Conservation (phyloP, 169 alveolate species). For the Cryptosporidium canis region DNA sequence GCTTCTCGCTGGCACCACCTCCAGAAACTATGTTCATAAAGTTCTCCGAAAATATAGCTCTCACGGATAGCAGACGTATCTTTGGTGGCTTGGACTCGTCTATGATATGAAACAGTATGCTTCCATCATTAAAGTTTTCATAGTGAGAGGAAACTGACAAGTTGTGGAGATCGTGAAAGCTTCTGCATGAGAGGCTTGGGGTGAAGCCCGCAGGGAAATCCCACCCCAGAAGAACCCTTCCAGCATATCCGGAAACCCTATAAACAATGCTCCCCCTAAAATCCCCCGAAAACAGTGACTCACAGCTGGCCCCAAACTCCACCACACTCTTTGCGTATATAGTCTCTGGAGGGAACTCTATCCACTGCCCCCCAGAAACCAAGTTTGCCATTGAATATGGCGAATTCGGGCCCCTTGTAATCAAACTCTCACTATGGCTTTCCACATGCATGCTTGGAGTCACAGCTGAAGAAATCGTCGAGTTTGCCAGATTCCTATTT, state of each 20-base stretch:
- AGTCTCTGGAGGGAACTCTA: constrained; percentile 58
- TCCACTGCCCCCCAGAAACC: constrained; percentile 62
- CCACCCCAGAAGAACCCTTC: constrained; percentile 42
- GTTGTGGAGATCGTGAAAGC: constrained; percentile 58
- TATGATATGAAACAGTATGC: constrained; percentile 30
- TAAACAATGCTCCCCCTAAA: constrained; percentile 33
- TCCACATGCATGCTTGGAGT: constrained; percentile 55
- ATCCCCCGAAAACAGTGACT: constrained; percentile 51
- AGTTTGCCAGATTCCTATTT: constrained; percentile 27
- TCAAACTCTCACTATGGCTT: constrained; percentile 20
- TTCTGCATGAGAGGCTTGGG: constrained; percentile 27
- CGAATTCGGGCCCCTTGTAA: constrained; percentile 56
- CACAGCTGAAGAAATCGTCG: constrained; percentile 58
- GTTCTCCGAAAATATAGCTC: constrained; percentile 47
- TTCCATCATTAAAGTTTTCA: constrained; percentile 59
- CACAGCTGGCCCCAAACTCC: constrained; percentile 66
- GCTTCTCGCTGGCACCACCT: background rate
- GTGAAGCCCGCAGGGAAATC: constrained; percentile 62
- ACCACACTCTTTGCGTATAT: constrained; percentile 17
- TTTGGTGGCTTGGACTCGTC: constrained; percentile 38
- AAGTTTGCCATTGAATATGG: constrained; percentile 54
- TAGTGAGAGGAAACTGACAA: constrained; percentile 30
- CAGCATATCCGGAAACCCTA: constrained; percentile 66
- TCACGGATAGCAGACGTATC: constrained; percentile 23
- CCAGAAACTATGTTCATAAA: constrained; percentile 25